phyloP scores from a whole-genome alignment of 2,329 filamentous ascomycete genomes.

The Ophiostoma triangulosporum region DNA sequence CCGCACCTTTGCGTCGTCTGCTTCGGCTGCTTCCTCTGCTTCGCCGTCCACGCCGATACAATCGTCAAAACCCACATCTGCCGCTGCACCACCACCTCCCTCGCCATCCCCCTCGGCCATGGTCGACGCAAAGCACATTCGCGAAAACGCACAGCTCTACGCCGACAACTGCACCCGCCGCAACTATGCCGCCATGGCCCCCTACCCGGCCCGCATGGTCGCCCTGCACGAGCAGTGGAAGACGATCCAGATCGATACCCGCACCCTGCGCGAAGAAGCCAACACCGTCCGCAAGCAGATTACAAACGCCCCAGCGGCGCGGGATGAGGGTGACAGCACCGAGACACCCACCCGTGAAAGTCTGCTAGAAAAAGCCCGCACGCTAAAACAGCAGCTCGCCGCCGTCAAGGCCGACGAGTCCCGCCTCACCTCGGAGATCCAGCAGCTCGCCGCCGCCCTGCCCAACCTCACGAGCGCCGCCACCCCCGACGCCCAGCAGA shows the following conservation, averaged over 20 bases:
- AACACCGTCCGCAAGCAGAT: constrained; percentile 50
- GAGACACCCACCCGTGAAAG: constrained; percentile 6
- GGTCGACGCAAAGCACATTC: constrained; percentile 81
- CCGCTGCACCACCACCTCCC: too few species aligned
- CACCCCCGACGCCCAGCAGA: constrained; percentile 60
- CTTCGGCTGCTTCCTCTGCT: not conserved
- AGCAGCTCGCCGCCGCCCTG: constrained; percentile 59
- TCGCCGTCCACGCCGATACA: not conserved
- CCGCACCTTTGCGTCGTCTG: not conserved
- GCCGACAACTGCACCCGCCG: constrained; percentile 70
- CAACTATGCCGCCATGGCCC: constrained; percentile 55
- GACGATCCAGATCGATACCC: constrained; percentile 44
- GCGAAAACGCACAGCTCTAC: constrained; percentile 68
- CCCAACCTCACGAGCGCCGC: constrained; percentile 72
- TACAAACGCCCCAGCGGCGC: constrained; percentile 35
- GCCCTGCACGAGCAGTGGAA: constrained; percentile 44
- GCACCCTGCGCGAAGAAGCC: constrained; percentile 49
- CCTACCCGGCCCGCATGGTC: constrained; percentile 42
- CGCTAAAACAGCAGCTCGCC: constrained; percentile 48
- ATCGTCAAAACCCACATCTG: not conserved
- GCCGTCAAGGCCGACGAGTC: constrained; percentile 48
- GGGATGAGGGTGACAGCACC: constrained; percentile 26
- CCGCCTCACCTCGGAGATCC: constrained; percentile 50
- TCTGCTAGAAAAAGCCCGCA: constrained; percentile 49
- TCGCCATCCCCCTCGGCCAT: constrained; percentile 33